Percentiles rank a stretch among this genome's conserved stretches.
phyloP scores from a whole-genome alignment of 2,329 filamentous ascomycete species.

The Elsinoe fawcettii region DNA sequence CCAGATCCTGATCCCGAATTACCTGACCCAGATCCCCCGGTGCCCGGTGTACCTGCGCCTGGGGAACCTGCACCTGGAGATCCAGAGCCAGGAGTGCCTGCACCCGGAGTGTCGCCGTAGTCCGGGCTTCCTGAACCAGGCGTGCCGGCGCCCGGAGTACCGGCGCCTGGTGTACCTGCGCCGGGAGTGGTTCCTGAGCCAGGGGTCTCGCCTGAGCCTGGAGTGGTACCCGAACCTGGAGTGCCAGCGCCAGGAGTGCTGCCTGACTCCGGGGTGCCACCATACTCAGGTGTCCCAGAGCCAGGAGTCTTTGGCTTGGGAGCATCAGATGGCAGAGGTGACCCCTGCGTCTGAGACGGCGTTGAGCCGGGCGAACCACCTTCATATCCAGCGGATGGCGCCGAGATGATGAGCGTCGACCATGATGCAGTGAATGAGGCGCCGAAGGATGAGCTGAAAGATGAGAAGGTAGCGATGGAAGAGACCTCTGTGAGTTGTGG shows the following conservation, averaged over 20 bases:
- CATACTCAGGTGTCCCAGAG: not conserved
- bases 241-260: not conserved
- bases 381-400: constrained; percentile 6
- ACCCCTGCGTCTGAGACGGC: not conserved
- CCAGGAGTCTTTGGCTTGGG: not conserved
- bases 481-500: not conserved
- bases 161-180: not conserved
- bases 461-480: not conserved
- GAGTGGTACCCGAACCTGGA: not conserved
- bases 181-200: not conserved
- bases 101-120: not conserved
- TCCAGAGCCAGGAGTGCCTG: too few relatives aligned
- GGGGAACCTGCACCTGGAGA: too few relatives aligned
- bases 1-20: too few relatives aligned
- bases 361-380: not conserved
- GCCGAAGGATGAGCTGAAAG: not conserved
- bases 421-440: not conserved
- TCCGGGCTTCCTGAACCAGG: too few relatives aligned
- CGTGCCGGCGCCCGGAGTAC: too few relatives aligned
- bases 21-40: too few relatives aligned
- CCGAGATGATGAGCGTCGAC: not conserved
- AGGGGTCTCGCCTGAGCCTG: not conserved
- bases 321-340: not conserved
- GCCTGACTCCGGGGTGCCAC: not conserved
- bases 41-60: too few relatives aligned